Conservation (phyloP, 2,329 filamentous ascomycete genomes). For the Dactylellina leptospora region DNA sequence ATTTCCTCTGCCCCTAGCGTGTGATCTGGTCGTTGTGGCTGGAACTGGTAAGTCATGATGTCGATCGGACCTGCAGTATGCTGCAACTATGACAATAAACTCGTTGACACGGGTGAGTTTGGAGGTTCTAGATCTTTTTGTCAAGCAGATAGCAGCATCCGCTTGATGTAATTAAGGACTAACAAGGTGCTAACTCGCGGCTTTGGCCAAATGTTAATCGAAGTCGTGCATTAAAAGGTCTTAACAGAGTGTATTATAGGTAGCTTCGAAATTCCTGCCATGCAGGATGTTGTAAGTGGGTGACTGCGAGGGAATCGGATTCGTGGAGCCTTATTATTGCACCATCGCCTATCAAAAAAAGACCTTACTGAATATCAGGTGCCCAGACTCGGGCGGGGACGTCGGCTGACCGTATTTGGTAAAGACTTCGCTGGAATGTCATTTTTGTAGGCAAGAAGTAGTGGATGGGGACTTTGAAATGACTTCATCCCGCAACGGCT, state of each 20-base stretch:
- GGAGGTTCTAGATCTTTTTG: constrained; percentile 49
- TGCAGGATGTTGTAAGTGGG: constrained; percentile 51
- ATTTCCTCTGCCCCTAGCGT: constrained; percentile 26
- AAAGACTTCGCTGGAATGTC: constrained; percentile 31
- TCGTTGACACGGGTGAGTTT: constrained; percentile 24
- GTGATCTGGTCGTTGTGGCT: constrained; percentile 34
- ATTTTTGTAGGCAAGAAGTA: not conserved
- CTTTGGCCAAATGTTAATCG: constrained; percentile 29
- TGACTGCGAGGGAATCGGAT: constrained; percentile 39
- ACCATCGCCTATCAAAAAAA: constrained; percentile 15
- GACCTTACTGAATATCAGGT: constrained; percentile 19
- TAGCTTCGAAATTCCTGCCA: constrained; percentile 31
- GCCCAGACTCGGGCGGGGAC: constrained; percentile 12
- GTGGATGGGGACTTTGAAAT: constrained; percentile 17
- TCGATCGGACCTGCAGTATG: constrained; percentile 44
- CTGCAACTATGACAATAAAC: constrained; percentile 18
- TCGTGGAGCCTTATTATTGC: constrained; percentile 48
- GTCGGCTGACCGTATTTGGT: constrained; percentile 30
- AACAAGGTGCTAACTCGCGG: constrained; percentile 16
- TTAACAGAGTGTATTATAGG: constrained; percentile 43
- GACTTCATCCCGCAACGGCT: constrained; percentile 40
- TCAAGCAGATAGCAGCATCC: constrained; percentile 32
- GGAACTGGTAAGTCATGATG: constrained; percentile 28
- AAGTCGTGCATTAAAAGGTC: constrained; percentile 39
- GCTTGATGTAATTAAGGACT: constrained; percentile 12